These are phyloP conservation scores for Boletus smithii DNA, from an alignment of 1,284 basidiomycete species.

Conservation along the genomic window DNA sequence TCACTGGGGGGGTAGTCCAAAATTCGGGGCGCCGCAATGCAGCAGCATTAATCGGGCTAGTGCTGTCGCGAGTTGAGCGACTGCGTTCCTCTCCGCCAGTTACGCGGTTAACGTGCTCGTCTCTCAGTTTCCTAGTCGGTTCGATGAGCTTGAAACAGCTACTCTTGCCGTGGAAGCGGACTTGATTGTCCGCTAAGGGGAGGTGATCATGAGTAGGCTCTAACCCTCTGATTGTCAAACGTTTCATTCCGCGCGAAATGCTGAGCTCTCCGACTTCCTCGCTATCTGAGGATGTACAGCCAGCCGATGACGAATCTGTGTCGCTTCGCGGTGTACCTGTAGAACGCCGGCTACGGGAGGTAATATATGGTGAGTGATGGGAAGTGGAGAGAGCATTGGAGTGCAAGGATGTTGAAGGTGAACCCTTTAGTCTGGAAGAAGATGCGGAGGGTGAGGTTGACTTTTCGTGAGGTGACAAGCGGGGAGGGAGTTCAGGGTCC, in stretches of 20 bases:
- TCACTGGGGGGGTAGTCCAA: conserved; percentile 37
- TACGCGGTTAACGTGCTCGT: conserved; percentile 41
- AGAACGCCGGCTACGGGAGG: conserved; percentile 10
- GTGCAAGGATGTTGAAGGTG: conserved; percentile 13
- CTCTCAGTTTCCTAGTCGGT: conserved; percentile 49
- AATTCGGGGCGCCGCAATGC: conserved; percentile 33
- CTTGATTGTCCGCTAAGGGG: conserved; percentile 33
- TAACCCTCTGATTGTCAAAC: conserved; percentile 39
- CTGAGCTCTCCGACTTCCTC: conserved; percentile 41
- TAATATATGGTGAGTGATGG: conserved; percentile 1
- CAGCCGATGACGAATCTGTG: conserved; percentile 36
- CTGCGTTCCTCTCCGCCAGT: conserved; percentile 18
- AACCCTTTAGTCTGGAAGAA: conserved; percentile 14
- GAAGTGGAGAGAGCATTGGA: conserved; percentile 10
- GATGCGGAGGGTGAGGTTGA: conserved; percentile 22
- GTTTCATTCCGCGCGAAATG: conserved; percentile 38
- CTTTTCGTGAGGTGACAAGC: conserved; percentile 21
- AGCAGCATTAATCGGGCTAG: conserved; percentile 23
- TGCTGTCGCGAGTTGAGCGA: conserved; percentile 17
- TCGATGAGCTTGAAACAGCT: conserved; percentile 55
- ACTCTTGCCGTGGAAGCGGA: conserved; percentile 62
- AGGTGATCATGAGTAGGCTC: conserved; percentile 29
- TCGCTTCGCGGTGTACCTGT: conserved; percentile 26
- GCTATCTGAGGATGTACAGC: conserved; percentile 38
- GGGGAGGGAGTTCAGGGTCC: conserved; percentile 24